These are phyloP conservation scores for Ephemerocybe angulata DNA, from an alignment of 768 basidiomycete species.

Conservation along the genomic window DNA sequence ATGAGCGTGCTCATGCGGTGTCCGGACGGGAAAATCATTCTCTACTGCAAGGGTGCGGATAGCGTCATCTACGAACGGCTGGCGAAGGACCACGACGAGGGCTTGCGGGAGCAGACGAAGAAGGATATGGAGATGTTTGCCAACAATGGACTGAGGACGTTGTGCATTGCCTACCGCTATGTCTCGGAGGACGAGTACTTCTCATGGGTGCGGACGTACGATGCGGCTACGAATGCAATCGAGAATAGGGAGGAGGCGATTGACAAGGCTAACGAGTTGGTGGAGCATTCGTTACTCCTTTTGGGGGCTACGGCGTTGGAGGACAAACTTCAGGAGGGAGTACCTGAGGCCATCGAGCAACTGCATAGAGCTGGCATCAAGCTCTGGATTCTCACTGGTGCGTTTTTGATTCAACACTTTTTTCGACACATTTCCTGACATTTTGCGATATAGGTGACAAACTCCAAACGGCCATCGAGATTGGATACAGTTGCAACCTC, in stretches of 20 bases:
- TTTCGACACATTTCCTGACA: not conserved
- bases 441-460: constrained; percentile 78
- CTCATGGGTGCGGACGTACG: constrained; percentile 75
- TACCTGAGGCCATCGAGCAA: constrained; percentile 92
- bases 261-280: constrained; percentile 77
- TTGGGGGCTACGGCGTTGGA: constrained; percentile 95
- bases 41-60: constrained; percentile 98
- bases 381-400: constrained; percentile 94
- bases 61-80: constrained; percentile 90
- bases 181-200: constrained; percentile 82
- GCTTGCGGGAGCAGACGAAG: constrained; percentile 70
- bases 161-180: constrained; percentile 82
- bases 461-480: constrained; percentile 96
- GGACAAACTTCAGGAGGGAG: constrained; percentile 95
- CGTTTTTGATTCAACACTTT: constrained; percentile 13
- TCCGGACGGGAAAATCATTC: constrained; percentile 75
- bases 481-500: constrained; percentile 94
- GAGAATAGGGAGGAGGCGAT: constrained; percentile 88
- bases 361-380: constrained; percentile 94
- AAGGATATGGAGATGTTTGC: constrained; percentile 93
- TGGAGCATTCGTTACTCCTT: constrained; percentile 81
- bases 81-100: constrained; percentile 67
- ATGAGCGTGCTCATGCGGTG: constrained; percentile 91
- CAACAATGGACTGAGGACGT: constrained; percentile 85
- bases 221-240: constrained; percentile 73